phyloP scores from a whole-genome alignment of 148 eudicot genomes.

The Heliamphora exappendiculata region DNA sequence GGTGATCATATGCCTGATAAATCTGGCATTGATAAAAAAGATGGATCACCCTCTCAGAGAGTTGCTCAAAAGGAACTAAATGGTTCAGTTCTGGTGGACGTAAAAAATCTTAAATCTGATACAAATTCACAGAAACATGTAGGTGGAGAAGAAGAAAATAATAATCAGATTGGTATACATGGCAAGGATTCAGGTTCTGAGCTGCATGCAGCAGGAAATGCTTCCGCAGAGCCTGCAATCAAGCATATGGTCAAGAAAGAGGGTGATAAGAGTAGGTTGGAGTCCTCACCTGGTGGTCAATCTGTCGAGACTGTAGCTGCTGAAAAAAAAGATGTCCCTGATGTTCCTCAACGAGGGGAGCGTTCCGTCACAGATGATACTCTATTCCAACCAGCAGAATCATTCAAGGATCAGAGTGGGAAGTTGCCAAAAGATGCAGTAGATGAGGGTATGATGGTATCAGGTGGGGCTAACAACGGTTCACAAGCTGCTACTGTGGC shows the following conservation, averaged over 20 bases:
- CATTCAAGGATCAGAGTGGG: background rate
- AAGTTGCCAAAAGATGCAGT: slow-evolving; percentile 12
- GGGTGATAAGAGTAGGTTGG: slow-evolving; percentile 19
- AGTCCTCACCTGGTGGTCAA: slow-evolving; percentile 22
- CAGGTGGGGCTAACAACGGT: slow-evolving; percentile 19
- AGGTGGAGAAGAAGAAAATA: slow-evolving; percentile 4
- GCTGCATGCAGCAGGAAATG: slow-evolving; percentile 22
- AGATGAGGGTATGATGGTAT: background rate
- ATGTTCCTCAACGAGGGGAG: slow-evolving; percentile 15
- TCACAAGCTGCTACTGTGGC: slow-evolving; percentile 19
- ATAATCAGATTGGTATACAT: slow-evolving; percentile 10
- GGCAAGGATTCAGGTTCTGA: slow-evolving; percentile 24
- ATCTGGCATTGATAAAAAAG: slow-evolving; percentile 20
- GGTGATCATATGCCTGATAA: slow-evolving; percentile 21
- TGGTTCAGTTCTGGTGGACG: slow-evolving; percentile 19
- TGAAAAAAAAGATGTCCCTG: slow-evolving; percentile 21
- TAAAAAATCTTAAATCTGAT: slow-evolving; percentile 28
- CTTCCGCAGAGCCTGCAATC: slow-evolving; percentile 22
- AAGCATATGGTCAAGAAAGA: slow-evolving; percentile 32
- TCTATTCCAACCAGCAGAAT: slow-evolving; percentile 3
- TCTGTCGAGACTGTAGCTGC: slow-evolving; percentile 16
- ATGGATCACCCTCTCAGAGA: slow-evolving; percentile 20
- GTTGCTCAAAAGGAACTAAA: slow-evolving; percentile 28
- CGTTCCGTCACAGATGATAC: slow-evolving; percentile 10
- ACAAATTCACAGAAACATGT: slow-evolving; percentile 17